Evolutionary conservation across 2,329 filamentous ascomycete species (phyloP).

Genomic region (Colletotrichum sp.): DNA sequence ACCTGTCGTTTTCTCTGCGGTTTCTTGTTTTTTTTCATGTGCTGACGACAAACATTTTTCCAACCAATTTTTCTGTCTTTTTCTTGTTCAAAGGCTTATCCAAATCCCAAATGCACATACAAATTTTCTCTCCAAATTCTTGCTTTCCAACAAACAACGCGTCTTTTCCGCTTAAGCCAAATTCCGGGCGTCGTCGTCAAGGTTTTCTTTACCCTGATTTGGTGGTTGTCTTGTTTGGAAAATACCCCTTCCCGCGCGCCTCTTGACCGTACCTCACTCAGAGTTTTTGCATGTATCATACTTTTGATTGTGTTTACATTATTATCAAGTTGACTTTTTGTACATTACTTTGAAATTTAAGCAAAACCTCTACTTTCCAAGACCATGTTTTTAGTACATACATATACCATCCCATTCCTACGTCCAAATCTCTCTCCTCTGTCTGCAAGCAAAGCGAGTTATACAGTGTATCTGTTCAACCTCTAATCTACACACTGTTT

Average conservation of each 20-base stretch:
- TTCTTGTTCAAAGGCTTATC: background rate
- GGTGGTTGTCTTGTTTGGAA: background rate
- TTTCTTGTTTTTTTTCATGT: background rate
- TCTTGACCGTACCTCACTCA: background rate
- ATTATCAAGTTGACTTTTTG: background rate
- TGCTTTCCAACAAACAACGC: background rate
- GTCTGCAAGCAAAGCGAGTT: background rate
- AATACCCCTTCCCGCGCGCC: background rate
- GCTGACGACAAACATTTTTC: background rate
- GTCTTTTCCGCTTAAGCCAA: background rate
- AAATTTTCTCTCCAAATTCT: background rate
- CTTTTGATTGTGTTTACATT: background rate
- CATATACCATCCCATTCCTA: background rate
- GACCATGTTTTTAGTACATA: background rate
- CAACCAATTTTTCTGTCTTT: background rate
- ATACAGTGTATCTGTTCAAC: background rate
- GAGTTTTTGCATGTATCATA: background rate
- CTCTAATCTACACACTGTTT: background rate
- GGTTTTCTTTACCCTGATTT: background rate
- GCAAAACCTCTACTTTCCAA: background rate
- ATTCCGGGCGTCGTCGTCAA: background rate
- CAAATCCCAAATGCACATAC: conserved; percentile 1
- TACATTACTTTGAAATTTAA: background rate
- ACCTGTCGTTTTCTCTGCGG: background rate
- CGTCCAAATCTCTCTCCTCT: background rate